Percentiles rank a stretch among this genome's conserved stretches.
phyloP scores from a whole-genome alignment of 1,139 yeast species.

The Suhomyces yuchorum region DNA sequence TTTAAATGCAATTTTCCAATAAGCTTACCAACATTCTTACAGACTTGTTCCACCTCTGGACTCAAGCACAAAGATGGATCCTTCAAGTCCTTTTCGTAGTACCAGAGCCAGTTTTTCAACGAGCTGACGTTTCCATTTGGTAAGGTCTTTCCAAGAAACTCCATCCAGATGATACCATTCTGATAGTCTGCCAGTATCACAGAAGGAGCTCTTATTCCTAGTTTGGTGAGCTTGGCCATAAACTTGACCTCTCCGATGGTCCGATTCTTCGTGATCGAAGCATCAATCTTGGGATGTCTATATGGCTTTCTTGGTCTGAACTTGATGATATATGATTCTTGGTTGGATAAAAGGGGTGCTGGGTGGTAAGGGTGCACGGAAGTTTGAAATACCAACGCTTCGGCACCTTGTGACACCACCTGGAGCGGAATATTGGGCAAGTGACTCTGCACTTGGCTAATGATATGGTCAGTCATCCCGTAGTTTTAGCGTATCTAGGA shows the following conservation, averaged over 20 bases:
- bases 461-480: constrained; percentile 45
- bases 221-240: constrained; percentile 56
- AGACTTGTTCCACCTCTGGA: constrained; percentile 41
- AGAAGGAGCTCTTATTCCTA: constrained; percentile 68
- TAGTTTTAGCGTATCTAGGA: background rate
- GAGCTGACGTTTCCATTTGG: constrained; percentile 55
- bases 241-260: constrained; percentile 85
- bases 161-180: constrained; percentile 90
- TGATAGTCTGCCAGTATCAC: constrained; percentile 72
- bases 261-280: constrained; percentile 71
- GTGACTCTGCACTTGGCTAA: constrained; percentile 42
- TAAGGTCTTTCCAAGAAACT: constrained; percentile 57
- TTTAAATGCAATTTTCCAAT: constrained; percentile 73
- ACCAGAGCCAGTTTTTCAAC: constrained; percentile 74
- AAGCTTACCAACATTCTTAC: constrained; percentile 61
- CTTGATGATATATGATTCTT: constrained; percentile 61
- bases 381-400: constrained; percentile 77
- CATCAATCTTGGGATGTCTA: constrained; percentile 83
- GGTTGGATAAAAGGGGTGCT: constrained; percentile 25
- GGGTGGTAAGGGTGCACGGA: constrained; percentile 67
- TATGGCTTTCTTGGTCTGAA: constrained; percentile 88
- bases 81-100: constrained; percentile 40
- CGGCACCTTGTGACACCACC: constrained; percentile 91
- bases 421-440: constrained; percentile 52
- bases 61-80: constrained; percentile 27